Base-by-base conservation (phyloP, 768 basidiomycete species). In the Cantharellus cinnabarinus region DNA sequence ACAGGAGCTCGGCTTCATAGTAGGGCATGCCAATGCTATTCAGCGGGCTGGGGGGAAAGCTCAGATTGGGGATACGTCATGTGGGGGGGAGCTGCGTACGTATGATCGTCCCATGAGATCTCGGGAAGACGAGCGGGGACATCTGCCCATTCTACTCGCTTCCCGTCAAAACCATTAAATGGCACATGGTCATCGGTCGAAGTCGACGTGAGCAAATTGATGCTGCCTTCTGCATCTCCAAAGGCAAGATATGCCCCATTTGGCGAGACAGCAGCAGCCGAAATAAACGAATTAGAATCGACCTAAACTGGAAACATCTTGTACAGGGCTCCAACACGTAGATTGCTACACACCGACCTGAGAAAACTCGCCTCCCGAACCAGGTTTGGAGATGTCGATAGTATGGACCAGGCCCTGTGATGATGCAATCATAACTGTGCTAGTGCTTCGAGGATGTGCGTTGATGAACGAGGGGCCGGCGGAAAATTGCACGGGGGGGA, bases 201-300 rank as follows among this genome's bases (percentile, higher is more conserved):
- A 56, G 82, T 81, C 58, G 86, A 84, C 55, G 84, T 79, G 65
- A 90, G 72, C 15, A 98, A 71, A 70, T 94, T 89, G 2, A 97
- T 77, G 3, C 75, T 72, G 15, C 93, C 91, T 50, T 87, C 82
- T 0, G 83, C 81, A 65, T 95, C 91, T 0, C 90, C 93, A 64
- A 93, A 90, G 0, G 89, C 91, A 66, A 98, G 75, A 66, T 89
- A 95, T n/a, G 85, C 80, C 41, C 86, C 89, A 3, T 84, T 84
- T 2, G 87, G 81, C 2, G 90, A 89, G 38, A 95, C 72, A 2
- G 91, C 82, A 60, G 81, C 75, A 40, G 88, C 82, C 3, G 80
- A 88, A 58, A 97, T 69, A 29, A 29, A 29, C 20, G 20, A 29
- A 29, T 29, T 29, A 29, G 20, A 29, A 29, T 29, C 20, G 20